Base-by-base conservation (phyloP, 768 basidiomycete genomes). In the Kwoniella sp. region DNA sequence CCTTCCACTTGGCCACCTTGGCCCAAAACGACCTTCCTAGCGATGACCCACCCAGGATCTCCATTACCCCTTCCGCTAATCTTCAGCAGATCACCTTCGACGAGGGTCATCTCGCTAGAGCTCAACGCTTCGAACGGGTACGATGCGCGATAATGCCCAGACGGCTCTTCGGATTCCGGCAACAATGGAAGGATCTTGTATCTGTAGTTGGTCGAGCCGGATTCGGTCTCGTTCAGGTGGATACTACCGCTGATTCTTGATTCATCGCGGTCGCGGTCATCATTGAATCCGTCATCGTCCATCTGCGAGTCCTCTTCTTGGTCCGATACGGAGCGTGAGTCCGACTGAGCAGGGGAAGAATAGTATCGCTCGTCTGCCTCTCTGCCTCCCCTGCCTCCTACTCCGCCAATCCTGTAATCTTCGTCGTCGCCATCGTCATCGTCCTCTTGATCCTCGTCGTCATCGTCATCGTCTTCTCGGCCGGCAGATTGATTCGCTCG, bases 11-110 rank as follows among this genome's bases (percentile, higher is more conserved):
- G 55, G 1, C 64, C 70, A 12, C 54, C 31, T 13, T 38, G 23
- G 15, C 30, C 31, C 15, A 62, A 28, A 2, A 25, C 61, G 13
- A 72, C 61, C 26, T 34, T 30, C 30, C 63, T 58, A 47, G 72
- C 76, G 3, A 77, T 68, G 47, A 77, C 76, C 76, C 76, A 77
- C 1, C 76, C 76, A 17, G 63, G 63, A 54, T 73, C 69, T 1
- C 76, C 76, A 48, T 70, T 73, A n/a, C 76, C 76, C 41, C 76
- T 69, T 8, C 76, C 76, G 2, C 52, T 45, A 1, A 77, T 65
- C 22, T 72, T 71, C 25, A 77, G 31, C 41, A 77, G 25, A 54
- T 77, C 76, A 7, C 76, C 76, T 54, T 77, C 76, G 23, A 61
- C 62, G 15, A 77, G 29, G 5, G 34, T 54, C 30, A 77, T 69